Evolutionary conservation across 108 stramenopile species (phyloP).

Genomic region (Mayamaea pseudoterrestris): DNA sequence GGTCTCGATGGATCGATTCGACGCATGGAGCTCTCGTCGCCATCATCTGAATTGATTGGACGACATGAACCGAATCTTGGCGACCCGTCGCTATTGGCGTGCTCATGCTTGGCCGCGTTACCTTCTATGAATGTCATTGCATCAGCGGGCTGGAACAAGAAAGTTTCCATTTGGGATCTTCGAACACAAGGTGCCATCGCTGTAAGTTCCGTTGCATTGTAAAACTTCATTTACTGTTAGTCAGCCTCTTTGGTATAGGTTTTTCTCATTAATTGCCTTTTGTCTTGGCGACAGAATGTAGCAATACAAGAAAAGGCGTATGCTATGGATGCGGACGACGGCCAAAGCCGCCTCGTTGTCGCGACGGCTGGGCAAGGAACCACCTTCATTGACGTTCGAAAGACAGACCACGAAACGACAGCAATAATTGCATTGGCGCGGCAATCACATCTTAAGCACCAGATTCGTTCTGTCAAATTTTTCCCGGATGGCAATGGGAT

Average conservation of each 20-base stretch:
- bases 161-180: constrained; percentile 61
- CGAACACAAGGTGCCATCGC: constrained; percentile 14
- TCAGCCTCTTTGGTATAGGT: background rate
- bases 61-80: background rate
- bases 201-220: background rate
- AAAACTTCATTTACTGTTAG: background rate
- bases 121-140: constrained; percentile 32
- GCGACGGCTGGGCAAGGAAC: constrained; percentile 55
- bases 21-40: constrained; percentile 7
- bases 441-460: constrained; percentile 78
- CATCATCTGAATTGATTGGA: constrained; percentile 2
- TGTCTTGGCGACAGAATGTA: constrained; percentile 9
- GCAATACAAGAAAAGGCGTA: constrained; percentile 76
- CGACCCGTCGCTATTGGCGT: background rate
- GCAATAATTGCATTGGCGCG: constrained; percentile 44
- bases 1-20: constrained; percentile 49
- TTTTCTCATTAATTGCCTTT: too few species aligned
- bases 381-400: constrained; percentile 41
- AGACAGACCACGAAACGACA: constrained; percentile 1
- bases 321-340: constrained; percentile 45
- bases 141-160: constrained; percentile 62
- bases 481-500: constrained; percentile 70
- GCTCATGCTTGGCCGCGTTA: constrained; percentile 19
- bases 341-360: constrained; percentile 32
- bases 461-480: constrained; percentile 68